Evolutionary conservation across 2,329 filamentous ascomycete species (phyloP), one percentile per base, ranked within the genome.

Genomic region (Phialophora verrucosa): DNA sequence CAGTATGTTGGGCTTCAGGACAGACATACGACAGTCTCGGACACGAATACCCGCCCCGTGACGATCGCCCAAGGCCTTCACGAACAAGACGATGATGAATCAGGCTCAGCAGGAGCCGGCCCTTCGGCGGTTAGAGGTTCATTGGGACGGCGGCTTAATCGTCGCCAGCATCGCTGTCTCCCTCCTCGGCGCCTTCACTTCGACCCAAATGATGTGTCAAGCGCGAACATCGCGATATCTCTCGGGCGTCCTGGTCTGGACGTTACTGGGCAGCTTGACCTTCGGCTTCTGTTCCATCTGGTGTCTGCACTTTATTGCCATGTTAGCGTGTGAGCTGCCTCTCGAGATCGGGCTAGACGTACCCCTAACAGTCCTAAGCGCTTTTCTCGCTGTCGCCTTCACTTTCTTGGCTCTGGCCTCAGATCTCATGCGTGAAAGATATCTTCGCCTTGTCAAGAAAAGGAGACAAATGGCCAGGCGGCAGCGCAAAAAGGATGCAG

Each of bases 221-320:
- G 75, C 75, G 25, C 67, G 73, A 10, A 73, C 73, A 53, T 75
- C 74, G 4, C 59, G 73, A 29, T 68, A 72, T 42, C 71, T 76
- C 32, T 71, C 70, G 11, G 72, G 71, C 49, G 72, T 76, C 3
- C 62, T 76, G 25, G 65, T 75, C 10, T 76, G 75, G 75, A 72
- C 72, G 3, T 65, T 73, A 11, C 64, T 75, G 10, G 73, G 72
- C 7, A 75, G 73, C 59, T 62, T 75, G 54, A 74, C 74, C 10
- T 76, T 76, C 62, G 75, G 75, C 27, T 76, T 76, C 59, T 76
- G 75, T 64, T 74, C 73, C 6, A 75, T 76, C 47, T 76, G 75
- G 74, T 71, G 71, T 64, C 66, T 76, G 2, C 75, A 76, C 55
- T 74, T 75, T 56, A 74, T 76, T 17, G 75, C 75, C 25, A 76